Percentiles rank a stretch among this genome's conserved stretches.
Conservation (phyloP, 2,329 filamentous ascomycete genomes). For the Aspergillus sp. region DNA sequence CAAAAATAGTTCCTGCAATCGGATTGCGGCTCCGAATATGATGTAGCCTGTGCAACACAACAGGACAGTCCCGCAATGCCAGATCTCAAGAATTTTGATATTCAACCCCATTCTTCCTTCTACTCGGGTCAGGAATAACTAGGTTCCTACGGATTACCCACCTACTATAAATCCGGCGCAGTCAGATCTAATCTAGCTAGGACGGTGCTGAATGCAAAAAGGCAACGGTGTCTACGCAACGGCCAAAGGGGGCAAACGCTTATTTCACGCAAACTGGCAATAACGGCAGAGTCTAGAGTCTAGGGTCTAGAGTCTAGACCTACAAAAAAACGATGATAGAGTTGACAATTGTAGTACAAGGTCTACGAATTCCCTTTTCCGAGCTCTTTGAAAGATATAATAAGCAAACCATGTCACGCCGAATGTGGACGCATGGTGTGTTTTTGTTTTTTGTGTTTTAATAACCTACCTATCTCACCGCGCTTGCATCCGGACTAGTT, state of each 20-base stretch:
- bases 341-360: background rate
- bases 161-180: background rate
- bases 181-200: background rate
- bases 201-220: background rate
- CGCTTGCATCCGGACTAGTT: conserved; percentile 56
- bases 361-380: background rate
- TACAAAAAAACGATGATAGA: background rate
- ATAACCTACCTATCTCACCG: background rate
- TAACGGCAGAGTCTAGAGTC: background rate
- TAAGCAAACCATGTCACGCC: too few relatives aligned
- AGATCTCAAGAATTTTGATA: background rate
- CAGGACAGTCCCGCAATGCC: background rate
- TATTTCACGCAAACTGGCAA: background rate
- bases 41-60: too few relatives aligned
- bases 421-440: too few relatives aligned
- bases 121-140: too few relatives aligned
- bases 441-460: too few relatives aligned
- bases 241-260: background rate
- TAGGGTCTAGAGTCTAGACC: background rate
- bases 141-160: too few relatives aligned
- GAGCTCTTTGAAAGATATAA: too few relatives aligned
- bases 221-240: too few relatives aligned
- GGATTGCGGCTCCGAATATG: too few relatives aligned
- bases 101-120: too few relatives aligned
- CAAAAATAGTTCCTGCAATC: background rate